Conservation (phyloP, 2,329 filamentous ascomycete genomes). For the Cladosporium halotolerans region DNA sequence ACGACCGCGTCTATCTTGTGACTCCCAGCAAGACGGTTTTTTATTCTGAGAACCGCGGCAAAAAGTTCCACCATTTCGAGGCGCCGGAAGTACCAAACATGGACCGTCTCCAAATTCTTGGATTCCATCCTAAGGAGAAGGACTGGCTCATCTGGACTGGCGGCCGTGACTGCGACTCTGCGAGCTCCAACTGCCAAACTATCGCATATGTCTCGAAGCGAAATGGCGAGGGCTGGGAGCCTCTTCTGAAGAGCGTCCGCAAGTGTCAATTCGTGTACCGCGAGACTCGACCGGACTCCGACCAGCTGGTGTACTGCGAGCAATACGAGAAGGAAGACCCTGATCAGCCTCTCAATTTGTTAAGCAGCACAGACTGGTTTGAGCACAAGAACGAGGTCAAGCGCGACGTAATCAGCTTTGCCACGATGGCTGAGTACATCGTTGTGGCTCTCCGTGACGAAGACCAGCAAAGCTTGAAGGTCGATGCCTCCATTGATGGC, state of each 20-base stretch:
- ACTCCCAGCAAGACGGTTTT: slow-evolving; percentile 62
- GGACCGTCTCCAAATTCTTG: slow-evolving; percentile 49
- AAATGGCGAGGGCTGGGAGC: slow-evolving; percentile 70
- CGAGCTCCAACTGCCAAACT: slow-evolving; percentile 56
- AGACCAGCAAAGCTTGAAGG: slow-evolving; percentile 62
- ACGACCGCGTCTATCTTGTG: slow-evolving; percentile 81
- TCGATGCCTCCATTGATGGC: slow-evolving; percentile 81
- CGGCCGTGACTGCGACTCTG: slow-evolving; percentile 56
- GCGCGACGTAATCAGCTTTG: slow-evolving; percentile 73
- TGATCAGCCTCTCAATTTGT: slow-evolving; percentile 54
- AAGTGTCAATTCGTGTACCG: slow-evolving; percentile 83
- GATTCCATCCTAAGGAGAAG: slow-evolving; percentile 77
- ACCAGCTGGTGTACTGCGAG: slow-evolving; percentile 59
- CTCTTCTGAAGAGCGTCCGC: slow-evolving; percentile 64
- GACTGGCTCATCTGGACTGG: slow-evolving; percentile 94
- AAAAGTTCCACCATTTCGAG: slow-evolving; percentile 66
- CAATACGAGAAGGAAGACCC: slow-evolving; percentile 58
- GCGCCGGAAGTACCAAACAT: slow-evolving; percentile 57
- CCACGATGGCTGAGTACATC: slow-evolving; percentile 95
- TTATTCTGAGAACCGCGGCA: slow-evolving; percentile 75
- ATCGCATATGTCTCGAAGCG: slow-evolving; percentile 73
- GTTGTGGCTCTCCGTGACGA: slow-evolving; percentile 69
- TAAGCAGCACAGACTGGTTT: slow-evolving; percentile 77
- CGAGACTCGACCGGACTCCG: slow-evolving; percentile 51
- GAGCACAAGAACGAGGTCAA: slow-evolving; percentile 57